A percentile compares a stretch with the other conserved stretches of the same genome.
phyloP scores from a whole-genome alignment of 805 yeast species.

The Ogataea trehalophila region DNA sequence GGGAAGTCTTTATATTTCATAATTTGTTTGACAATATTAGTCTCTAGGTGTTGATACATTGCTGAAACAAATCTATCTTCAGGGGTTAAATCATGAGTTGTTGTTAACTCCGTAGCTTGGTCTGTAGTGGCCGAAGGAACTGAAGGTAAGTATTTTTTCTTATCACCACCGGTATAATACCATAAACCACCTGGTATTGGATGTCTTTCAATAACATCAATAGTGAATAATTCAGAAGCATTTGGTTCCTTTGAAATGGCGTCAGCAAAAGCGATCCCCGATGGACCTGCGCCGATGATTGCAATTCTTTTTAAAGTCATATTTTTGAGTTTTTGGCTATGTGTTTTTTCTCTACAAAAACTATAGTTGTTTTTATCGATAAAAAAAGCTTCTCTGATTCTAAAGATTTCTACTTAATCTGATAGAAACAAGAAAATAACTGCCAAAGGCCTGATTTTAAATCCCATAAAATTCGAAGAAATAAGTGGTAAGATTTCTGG shows the following conservation, averaged over 20 bases:
- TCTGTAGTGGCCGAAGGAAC: slow-evolving; percentile 21
- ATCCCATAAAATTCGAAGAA: too few relatives aligned
- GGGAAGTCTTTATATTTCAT: slow-evolving; percentile 29
- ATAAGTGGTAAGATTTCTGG: too few relatives aligned
- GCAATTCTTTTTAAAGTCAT: slow-evolving; percentile 19
- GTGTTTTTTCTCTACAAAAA: too few relatives aligned
- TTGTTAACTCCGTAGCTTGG: slow-evolving; percentile 12
- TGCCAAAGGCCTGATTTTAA: too few relatives aligned
- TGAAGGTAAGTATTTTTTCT: slow-evolving; percentile 18
- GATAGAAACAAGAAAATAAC: too few relatives aligned
- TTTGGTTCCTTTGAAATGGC: slow-evolving; percentile 30
- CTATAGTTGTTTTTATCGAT: too few relatives aligned
- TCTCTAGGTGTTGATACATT: slow-evolving; percentile 32
- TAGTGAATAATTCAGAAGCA: slow-evolving; percentile 14
- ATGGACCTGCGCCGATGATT: slow-evolving; percentile 33
- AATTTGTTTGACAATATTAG: slow-evolving; percentile 28
- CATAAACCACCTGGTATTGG: slow-evolving; percentile 31
- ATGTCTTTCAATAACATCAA: slow-evolving; percentile 30
- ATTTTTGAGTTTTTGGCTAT: neutral
- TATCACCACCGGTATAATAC: slow-evolving; percentile 27
- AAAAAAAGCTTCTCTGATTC: too few relatives aligned
- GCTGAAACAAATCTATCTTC: slow-evolving; percentile 26
- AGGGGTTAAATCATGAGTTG: slow-evolving; percentile 6
- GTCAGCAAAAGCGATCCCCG: slow-evolving; percentile 31
- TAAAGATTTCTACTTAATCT: too few relatives aligned